A percentile compares a stretch with the other conserved stretches of the same genome.
Evolutionary conservation across 2,329 filamentous ascomycete species (phyloP).

Genomic region (Magnaporthiopsis poae): DNA sequence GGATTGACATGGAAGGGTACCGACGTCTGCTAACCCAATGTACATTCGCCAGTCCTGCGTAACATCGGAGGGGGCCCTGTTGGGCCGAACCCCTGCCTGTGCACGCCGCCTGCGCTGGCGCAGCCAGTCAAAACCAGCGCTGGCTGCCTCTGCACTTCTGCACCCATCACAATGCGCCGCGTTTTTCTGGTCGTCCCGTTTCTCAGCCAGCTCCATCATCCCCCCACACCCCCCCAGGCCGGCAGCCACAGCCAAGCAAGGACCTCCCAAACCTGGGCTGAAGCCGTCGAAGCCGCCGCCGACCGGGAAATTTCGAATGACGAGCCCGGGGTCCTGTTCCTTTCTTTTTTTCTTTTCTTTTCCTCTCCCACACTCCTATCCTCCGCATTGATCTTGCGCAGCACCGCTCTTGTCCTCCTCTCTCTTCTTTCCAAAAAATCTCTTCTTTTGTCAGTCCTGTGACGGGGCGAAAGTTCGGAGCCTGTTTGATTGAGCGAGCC

Average conservation of each 20-base stretch:
- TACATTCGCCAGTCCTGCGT: neutral
- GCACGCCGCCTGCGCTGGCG: neutral
- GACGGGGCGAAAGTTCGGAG: neutral
- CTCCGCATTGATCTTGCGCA: neutral
- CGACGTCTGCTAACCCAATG: neutral
- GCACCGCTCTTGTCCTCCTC: neutral
- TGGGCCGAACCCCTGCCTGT: neutral
- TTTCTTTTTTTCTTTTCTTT: neutral
- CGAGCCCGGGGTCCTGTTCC: neutral
- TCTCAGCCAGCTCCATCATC: neutral
- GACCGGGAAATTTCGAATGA: neutral
- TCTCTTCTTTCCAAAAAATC: neutral
- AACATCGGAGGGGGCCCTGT: neutral
- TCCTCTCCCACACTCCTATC: neutral
- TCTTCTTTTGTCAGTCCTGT: neutral
- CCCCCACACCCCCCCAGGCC: neutral
- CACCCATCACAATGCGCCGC: neutral
- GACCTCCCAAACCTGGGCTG: neutral
- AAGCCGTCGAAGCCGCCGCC: neutral
- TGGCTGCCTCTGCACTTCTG: neutral
- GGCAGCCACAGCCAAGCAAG: neutral
- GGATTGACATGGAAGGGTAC: too few relatives aligned
- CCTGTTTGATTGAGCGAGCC: neutral
- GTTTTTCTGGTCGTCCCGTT: neutral
- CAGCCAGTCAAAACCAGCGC: neutral